A percentile compares a stretch with the other conserved stretches of the same genome.
These are phyloP conservation scores for Pythium diclinum DNA, from an alignment of 352 stramenopile genomes.

Conservation along the genomic window DNA sequence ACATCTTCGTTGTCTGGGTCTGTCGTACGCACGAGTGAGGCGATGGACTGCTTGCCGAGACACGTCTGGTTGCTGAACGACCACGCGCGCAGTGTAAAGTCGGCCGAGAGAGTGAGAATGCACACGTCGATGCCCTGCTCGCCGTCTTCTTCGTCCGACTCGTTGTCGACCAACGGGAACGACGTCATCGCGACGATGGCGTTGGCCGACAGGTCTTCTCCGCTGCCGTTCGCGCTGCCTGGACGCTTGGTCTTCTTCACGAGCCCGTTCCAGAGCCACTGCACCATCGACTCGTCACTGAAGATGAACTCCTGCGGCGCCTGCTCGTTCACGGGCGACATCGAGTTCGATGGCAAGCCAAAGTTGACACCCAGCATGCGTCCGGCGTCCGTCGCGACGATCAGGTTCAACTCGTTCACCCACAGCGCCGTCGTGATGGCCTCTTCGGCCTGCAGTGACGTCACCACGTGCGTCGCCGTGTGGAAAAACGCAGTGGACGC, in stretches of 20 bases:
- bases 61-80: constrained; percentile 65
- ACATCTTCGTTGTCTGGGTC: constrained; percentile 36
- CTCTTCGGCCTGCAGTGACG: constrained; percentile 47
- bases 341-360: constrained; percentile 34
- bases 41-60: constrained; percentile 59
- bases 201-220: constrained; percentile 30
- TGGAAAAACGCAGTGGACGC: constrained; percentile 32
- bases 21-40: constrained; percentile 30
- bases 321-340: constrained; percentile 25
- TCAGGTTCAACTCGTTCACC: constrained; percentile 78
- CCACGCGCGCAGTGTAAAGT: constrained; percentile 66
- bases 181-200: constrained; percentile 60
- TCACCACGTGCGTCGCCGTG: constrained; percentile 42
- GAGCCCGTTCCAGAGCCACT: constrained; percentile 70
- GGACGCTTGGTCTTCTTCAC: constrained; percentile 34
- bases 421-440: constrained; percentile 62
- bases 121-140: constrained; percentile 60
- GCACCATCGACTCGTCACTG: constrained; percentile 61
- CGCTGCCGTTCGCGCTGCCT: constrained; percentile 34
- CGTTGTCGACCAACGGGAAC: constrained; percentile 54
- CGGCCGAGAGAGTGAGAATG: constrained; percentile 61
- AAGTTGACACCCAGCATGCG: constrained; percentile 72
- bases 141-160: constrained; percentile 35
- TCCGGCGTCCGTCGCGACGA: constrained; percentile 56
- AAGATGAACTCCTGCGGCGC: constrained; percentile 66